Conservation (phyloP, 164 flowering plant genomes). For the Saururus chinensis region DNA sequence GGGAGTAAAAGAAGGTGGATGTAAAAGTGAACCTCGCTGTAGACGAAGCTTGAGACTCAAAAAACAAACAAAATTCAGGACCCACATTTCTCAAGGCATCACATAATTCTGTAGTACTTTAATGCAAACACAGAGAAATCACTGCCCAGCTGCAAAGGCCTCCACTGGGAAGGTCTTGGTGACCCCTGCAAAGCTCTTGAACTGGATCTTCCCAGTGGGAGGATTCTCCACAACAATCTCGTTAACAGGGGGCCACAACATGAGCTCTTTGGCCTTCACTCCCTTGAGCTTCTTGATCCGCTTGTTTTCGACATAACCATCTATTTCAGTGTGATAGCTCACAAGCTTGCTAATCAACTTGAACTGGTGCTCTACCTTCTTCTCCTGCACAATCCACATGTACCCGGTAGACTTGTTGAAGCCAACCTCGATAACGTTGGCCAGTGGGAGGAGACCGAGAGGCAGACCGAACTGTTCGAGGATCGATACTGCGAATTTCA, state of each 20-base stretch:
- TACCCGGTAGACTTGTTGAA: conserved; percentile 21
- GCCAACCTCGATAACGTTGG: conserved; percentile 18
- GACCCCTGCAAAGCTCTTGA: conserved; percentile 26
- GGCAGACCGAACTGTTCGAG: conserved; percentile 24
- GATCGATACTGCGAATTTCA: conserved; percentile 14
- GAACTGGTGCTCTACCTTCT: conserved; percentile 28
- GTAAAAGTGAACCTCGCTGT: too few relatives aligned
- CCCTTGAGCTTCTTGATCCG: conserved; percentile 27
- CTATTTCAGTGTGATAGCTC: conserved; percentile 18
- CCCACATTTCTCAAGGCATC: too few relatives aligned
- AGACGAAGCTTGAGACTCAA: too few relatives aligned
- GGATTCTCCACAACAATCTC: conserved; percentile 23
- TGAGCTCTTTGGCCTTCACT: conserved; percentile 31
- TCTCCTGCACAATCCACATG: conserved; percentile 27
- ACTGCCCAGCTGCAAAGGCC: conserved; percentile 11
- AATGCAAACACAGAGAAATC: not conserved
- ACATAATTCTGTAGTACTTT: too few relatives aligned
- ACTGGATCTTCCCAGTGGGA: conserved; percentile 21
- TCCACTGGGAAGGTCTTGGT: conserved; percentile 21
- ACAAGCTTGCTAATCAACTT: conserved; percentile 23
- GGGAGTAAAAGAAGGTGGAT: too few relatives aligned
- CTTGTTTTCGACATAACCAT: conserved; percentile 13
- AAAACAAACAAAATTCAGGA: too few relatives aligned
- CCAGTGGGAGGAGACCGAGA: conserved; percentile 23
- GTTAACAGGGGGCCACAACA: conserved; percentile 23